phyloP scores from a whole-genome alignment of 2,329 filamentous ascomycete genomes.

The Aspergillus phoenicis region DNA sequence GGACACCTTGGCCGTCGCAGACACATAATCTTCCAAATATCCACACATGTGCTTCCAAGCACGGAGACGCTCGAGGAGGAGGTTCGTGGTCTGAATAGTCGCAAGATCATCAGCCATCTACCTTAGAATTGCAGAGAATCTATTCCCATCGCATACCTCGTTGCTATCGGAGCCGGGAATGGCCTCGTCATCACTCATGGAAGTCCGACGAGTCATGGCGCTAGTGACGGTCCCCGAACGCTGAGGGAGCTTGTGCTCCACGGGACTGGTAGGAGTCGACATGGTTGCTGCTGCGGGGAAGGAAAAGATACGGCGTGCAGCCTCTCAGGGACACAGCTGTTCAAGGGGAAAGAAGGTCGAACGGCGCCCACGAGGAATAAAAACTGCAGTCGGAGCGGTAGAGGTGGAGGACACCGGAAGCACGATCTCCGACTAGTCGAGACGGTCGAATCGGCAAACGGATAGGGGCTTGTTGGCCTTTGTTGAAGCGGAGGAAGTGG shows the following conservation, averaged over 20 bases:
- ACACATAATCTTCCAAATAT: slow-evolving; percentile 89
- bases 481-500: slow-evolving; percentile 1
- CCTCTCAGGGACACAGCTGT: neutral
- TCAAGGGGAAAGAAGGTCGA: neutral
- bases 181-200: slow-evolving; percentile 44
- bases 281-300: slow-evolving; percentile 17
- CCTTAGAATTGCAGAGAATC: neutral
- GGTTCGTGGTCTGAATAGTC: slow-evolving; percentile 65
- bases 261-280: slow-evolving; percentile 33
- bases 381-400: slow-evolving; percentile 2
- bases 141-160: slow-evolving; percentile 34
- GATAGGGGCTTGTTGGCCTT: neutral
- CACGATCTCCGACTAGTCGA: slow-evolving; percentile 10
- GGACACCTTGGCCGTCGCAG: slow-evolving; percentile 81
- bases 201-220: slow-evolving; percentile 33
- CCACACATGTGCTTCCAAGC: slow-evolving; percentile 95
- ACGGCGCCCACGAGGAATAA: slow-evolving; percentile 6
- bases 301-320: neutral
- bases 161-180: slow-evolving; percentile 46
- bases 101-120: neutral
- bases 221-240: slow-evolving; percentile 39
- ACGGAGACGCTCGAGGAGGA: slow-evolving; percentile 83
- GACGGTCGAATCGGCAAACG: slow-evolving; percentile 5
- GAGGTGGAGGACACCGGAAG: slow-evolving; percentile 13
- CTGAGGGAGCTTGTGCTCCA: slow-evolving; percentile 35